Conservation (phyloP, 257 asterid genomes). For the Solanum habrochaites region DNA sequence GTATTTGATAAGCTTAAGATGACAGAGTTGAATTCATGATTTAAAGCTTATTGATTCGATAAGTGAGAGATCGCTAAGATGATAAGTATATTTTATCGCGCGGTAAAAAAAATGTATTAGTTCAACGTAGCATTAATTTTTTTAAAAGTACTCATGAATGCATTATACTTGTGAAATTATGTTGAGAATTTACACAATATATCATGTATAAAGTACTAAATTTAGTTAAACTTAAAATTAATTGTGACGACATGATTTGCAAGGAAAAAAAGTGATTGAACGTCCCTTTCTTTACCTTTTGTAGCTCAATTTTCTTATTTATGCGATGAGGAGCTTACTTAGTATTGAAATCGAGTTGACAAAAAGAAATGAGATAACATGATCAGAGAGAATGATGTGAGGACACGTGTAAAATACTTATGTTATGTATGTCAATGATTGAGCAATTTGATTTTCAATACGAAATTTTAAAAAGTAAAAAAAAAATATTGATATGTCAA, state of each 20-base stretch:
- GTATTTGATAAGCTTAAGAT: too few relatives aligned
- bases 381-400: too few relatives aligned
- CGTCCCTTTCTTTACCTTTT: too few relatives aligned
- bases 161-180: not conserved
- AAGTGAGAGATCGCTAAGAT: fast-evolving
- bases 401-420: too few relatives aligned
- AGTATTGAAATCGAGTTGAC: too few relatives aligned
- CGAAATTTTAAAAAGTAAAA: too few relatives aligned
- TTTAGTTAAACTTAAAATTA: not conserved
- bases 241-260: not conserved
- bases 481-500: not conserved
- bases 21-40: not conserved
- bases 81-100: fast-evolving
- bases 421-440: too few relatives aligned
- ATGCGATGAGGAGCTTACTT: too few relatives aligned
- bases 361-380: not conserved
- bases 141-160: not conserved
- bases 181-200: not conserved
- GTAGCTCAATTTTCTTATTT: too few relatives aligned
- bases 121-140: not conserved
- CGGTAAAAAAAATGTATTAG: not conserved
- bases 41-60: not conserved
- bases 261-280: not conserved
- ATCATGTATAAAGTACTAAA: not conserved
- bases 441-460: too few relatives aligned